Base-by-base conservation (phyloP, 306 rosid genomes). In the Gillenia trifoliata region DNA sequence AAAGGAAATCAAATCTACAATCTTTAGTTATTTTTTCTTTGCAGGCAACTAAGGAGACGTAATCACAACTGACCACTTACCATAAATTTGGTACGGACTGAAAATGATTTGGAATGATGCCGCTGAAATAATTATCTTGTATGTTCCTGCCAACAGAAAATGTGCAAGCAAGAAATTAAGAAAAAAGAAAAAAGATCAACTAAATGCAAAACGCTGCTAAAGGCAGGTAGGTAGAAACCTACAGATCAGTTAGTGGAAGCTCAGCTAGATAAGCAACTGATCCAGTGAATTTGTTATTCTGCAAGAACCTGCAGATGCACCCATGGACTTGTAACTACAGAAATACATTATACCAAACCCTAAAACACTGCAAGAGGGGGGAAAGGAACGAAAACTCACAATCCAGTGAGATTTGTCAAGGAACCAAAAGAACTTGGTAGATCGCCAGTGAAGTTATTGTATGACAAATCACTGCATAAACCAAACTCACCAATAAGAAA, bases 351-450 rank as follows among this genome's bases (percentile, higher is more conserved):
- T 72, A 38, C 34, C 52, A 83, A 33, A 65, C 60, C 43, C 6
- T 11, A 40, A 71, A 10, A 8, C 28, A 41, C 63, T 17, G 57
- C 13, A 56, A 38, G 36, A 26, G 69, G 71, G 5, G n/a, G 34
- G 11, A 19, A 12, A 26, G 33, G 40, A 43, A 23, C 56, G 47
- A 54, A 77, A 82, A 73, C 91, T 86, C 81, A 90, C 98, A 94
- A 56, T 82, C 80, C 76, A 31, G 82, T 75, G 71, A 94, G 83
- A 78, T 81, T 87, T 71, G 78, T 85, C 86, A 91, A 71, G 83
- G 92, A 87, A 68, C 86, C 96, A 80, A 94, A 88, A 72, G 98
- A 94, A 76, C 90, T 88, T n/a, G 98, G 96, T 65, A 94, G 86
- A 86, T 94, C 98, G 71, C 98, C 98, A 1, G 88, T 80, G 67